Evolutionary conservation across 345 rosid species (phyloP).

Genomic region (Populus euphratica): DNA sequence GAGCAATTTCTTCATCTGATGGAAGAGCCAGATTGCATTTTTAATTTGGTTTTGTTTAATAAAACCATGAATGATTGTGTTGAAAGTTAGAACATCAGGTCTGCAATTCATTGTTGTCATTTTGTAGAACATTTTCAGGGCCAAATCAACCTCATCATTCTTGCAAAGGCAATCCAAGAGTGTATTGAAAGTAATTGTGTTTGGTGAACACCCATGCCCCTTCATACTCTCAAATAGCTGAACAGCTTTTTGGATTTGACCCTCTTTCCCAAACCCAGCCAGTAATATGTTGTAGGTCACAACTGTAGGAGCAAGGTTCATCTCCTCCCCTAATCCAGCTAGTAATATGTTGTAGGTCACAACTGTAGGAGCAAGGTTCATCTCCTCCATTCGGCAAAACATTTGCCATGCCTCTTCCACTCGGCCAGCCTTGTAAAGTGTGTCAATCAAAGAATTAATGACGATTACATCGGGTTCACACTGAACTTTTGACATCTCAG

Average conservation of each 20-base stretch:
- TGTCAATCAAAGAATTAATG: conserved; percentile 70
- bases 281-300: conserved; percentile 84
- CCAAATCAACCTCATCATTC: conserved; percentile 69
- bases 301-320: conserved; percentile 72
- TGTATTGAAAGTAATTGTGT: conserved; percentile 76
- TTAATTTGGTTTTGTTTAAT: conserved; percentile 50
- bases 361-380: conserved; percentile 72
- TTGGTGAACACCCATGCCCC: conserved; percentile 55
- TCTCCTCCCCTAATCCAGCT: conserved; percentile 66
- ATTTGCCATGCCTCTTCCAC: conserved; percentile 78
- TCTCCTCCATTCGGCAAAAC: conserved; percentile 61
- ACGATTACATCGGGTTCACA: conserved; percentile 79
- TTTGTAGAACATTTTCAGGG: conserved; percentile 56
- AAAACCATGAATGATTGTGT: conserved; percentile 73
- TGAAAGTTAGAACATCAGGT: conserved; percentile 81
- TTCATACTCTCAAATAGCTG: conserved; percentile 61
- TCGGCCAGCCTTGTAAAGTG: conserved; percentile 71
- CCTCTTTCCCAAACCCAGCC: conserved; percentile 72
- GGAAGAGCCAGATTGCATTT: conserved; percentile 73
- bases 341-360: conserved; percentile 84
- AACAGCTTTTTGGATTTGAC: conserved; percentile 55
- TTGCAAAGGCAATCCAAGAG: conserved; percentile 91
- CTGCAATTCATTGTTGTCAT: conserved; percentile 58
- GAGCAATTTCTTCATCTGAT: conserved; percentile 80
- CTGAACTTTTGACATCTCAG: conserved; percentile 60